Conservation (phyloP, 148 eudicot species). For the Rhododendron mucronatum region DNA sequence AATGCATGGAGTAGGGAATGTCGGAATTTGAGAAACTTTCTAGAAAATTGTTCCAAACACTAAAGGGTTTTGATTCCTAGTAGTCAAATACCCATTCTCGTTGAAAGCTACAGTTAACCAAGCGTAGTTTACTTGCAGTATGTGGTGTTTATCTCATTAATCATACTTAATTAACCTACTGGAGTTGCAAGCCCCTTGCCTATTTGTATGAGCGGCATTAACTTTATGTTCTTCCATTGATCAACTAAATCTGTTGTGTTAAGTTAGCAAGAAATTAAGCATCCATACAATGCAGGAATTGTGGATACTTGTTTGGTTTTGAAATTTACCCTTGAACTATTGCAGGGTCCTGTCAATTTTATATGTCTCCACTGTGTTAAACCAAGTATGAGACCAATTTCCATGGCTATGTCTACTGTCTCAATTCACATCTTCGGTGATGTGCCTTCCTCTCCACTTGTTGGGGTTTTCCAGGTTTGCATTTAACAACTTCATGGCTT, state of each 20-base stretch:
- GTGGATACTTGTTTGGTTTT: not conserved
- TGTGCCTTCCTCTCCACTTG: conserved; percentile 95
- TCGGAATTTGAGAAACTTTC: not conserved
- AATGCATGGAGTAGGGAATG: not conserved
- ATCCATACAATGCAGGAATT: not conserved
- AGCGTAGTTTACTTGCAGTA: not conserved
- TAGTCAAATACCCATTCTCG: not conserved
- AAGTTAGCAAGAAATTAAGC: not conserved
- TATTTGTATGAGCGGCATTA: not conserved
- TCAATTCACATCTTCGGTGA: conserved; percentile 91
- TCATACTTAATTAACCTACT: not conserved
- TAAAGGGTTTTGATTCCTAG: not conserved
- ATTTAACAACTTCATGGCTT: not conserved
- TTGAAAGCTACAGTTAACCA: not conserved
- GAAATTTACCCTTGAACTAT: conserved; percentile 7
- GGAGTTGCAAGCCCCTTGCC: not conserved
- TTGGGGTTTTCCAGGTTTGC: conserved; percentile 84
- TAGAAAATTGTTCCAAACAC: not conserved
- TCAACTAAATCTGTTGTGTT: not conserved
- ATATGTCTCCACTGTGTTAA: conserved; percentile 78
- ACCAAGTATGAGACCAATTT: conserved; percentile 81
- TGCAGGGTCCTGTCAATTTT: conserved; percentile 94
- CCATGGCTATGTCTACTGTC: conserved; percentile 97
- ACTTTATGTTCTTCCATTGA: not conserved
- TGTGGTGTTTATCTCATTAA: not conserved